Evolutionary conservation across 176 grass and related monocot genomes (phyloP).

Genomic region (Tillandsia leiboldiana): DNA sequence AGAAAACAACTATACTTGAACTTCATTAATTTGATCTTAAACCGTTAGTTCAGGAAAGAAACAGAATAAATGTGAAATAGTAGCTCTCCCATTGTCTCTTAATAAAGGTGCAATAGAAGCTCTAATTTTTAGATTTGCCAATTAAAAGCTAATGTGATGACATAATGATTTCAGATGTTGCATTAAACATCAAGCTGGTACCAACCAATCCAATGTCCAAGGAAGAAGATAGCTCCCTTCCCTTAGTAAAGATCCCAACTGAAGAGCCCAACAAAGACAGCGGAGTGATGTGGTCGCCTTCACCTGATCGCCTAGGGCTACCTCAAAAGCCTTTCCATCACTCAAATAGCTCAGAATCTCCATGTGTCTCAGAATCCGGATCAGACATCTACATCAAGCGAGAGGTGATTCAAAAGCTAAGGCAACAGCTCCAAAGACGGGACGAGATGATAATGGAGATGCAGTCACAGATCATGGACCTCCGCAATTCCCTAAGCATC

Average conservation of each 20-base stretch:
- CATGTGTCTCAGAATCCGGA: constrained; percentile 37
- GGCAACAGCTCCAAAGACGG: constrained; percentile 40
- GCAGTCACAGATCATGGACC: constrained; percentile 36
- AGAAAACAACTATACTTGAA: too few species aligned
- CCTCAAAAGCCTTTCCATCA: constrained; percentile 29
- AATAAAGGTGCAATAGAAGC: not conserved
- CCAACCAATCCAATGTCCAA: constrained; percentile 5
- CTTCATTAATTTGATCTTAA: not conserved
- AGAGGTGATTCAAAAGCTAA: constrained; percentile 44
- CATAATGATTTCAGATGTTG: constrained; percentile 1
- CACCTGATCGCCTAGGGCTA: constrained; percentile 32
- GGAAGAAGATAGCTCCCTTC: constrained; percentile 28
- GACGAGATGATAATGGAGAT: constrained; percentile 56
- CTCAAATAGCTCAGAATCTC: constrained; percentile 38
- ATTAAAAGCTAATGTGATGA: not conserved
- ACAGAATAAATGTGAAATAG: not conserved
- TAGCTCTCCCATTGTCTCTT: not conserved
- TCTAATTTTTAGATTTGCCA: not conserved
- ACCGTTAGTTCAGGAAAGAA: not conserved
- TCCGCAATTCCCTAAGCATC: constrained; percentile 34
- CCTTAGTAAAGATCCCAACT: constrained; percentile 19
- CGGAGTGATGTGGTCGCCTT: constrained; percentile 32
- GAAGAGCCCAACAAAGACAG: constrained; percentile 23
- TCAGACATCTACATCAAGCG: constrained; percentile 43
- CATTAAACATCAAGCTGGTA: constrained; percentile 16